Evolutionary conservation across 345 rosid genomes (phyloP).

Genomic region (Acer campestre): DNA sequence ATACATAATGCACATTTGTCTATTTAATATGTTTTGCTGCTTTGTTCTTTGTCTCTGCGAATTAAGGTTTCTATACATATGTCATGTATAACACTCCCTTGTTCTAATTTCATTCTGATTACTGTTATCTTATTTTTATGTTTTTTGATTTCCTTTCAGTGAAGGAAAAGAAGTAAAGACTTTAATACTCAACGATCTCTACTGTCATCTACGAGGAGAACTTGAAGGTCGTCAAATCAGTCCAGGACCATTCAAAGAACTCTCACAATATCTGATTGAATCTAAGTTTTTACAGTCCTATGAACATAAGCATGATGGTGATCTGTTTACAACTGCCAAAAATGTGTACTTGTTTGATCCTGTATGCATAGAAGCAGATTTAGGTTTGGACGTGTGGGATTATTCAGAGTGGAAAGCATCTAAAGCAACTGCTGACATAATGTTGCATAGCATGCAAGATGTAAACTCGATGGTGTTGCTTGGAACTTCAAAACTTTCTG

Average conservation of each 20-base stretch:
- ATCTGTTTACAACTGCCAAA: conserved; percentile 29
- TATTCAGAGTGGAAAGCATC: conserved; percentile 76
- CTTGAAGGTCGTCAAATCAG: conserved; percentile 81
- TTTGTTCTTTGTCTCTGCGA: neutral
- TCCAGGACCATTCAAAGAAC: conserved; percentile 86
- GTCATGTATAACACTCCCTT: neutral
- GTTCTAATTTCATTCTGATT: neutral
- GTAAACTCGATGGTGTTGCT: conserved; percentile 68
- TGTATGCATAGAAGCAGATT: conserved; percentile 45
- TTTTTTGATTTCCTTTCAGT: conserved; percentile 46
- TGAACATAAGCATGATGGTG: conserved; percentile 36
- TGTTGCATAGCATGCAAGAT: conserved; percentile 67
- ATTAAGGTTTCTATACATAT: neutral
- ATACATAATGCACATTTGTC: neutral
- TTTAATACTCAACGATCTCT: conserved; percentile 71
- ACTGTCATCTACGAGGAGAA: conserved; percentile 85
- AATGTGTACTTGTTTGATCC: conserved; percentile 53
- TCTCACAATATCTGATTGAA: conserved; percentile 63
- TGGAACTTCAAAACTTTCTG: conserved; percentile 62
- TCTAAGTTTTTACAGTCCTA: conserved; percentile 58
- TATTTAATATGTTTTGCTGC: neutral
- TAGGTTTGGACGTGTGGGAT: conserved; percentile 74
- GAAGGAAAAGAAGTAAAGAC: conserved; percentile 66
- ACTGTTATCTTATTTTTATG: neutral
- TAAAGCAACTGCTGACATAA: conserved; percentile 56